Evolutionary conservation across 805 yeast genomes (phyloP), one percentile per base, ranked within the genome.

Genomic region (Saitoella complicata): DNA sequence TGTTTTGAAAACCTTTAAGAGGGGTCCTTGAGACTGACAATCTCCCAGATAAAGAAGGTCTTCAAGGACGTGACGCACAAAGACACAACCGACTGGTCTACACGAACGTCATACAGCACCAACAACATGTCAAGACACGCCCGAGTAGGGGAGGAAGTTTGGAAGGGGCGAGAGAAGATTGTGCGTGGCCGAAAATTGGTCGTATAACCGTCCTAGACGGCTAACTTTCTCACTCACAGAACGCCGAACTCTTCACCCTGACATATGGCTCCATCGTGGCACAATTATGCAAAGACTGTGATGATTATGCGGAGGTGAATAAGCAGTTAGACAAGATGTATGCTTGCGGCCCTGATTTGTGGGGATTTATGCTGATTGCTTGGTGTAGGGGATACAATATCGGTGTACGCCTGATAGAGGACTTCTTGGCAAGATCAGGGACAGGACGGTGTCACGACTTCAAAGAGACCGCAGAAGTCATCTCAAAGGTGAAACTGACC

Each of bases 191-290:
- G 21, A 21, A 21, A 3, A 4, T 21, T 21, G 21, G 4, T 3
- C 21, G 21, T 2, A 21, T 21, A 6, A n/a, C n/a, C 13, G n/a
- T 33, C 29, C n/a, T 7, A 11, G 12, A 29, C 36, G 32, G 21
- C 37, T 36, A 34, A 40, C n/a, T 12, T 32, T n/a, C 21, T n/a
- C 10, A 38, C 21, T 32, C 47, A 46, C 45, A 76, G 80, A 91
- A 87, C 59, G 79, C 94, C 1, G 98, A 91, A 62, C 69, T 91
- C 43, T 84, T 91, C 63, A 84, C 95, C n/a, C 66, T 91, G 47
- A 88, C 95, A 1, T 91, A 91, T 55, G 98, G 98, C 7, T 78
- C 95, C 2, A 75, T 91, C 41, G 97, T 91, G 41, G 75, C 94
- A 9, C 96, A 88, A 56, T 65, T 91, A 44, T 86, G 95, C 58